Percentiles rank a stretch among this genome's conserved stretches.
Conservation (phyloP, 768 basidiomycete genomes). For the Hemileccinum rubropunctum region DNA sequence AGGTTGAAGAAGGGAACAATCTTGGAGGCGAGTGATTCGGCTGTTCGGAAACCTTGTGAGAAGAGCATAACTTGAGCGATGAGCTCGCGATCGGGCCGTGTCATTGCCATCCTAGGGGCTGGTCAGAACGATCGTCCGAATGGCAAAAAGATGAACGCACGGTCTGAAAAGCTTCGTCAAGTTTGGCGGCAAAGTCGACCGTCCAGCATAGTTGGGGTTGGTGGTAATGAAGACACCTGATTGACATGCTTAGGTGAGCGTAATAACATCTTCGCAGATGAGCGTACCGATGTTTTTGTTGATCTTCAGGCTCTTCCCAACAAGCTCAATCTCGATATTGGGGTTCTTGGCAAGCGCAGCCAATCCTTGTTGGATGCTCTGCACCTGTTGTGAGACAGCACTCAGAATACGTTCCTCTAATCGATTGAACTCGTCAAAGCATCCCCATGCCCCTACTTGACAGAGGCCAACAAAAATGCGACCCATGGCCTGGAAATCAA, state of each 20-base stretch:
- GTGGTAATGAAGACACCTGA: constrained; percentile 97
- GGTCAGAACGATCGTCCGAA: constrained; percentile 7
- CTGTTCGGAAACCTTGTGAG: constrained; percentile 98
- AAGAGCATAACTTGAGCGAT: constrained; percentile 99
- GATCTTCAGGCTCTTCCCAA: constrained; percentile 90
- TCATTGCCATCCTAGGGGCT: constrained; percentile 89
- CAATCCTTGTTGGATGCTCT: constrained; percentile 95
- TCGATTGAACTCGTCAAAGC: constrained; percentile 97
- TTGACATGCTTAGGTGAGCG: constrained; percentile 9
- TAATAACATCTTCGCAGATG: not conserved
- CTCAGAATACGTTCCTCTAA: constrained; percentile 96
- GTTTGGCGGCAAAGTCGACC: constrained; percentile 86
- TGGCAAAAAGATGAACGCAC: constrained; percentile 43
- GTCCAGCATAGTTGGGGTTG: constrained; percentile 98
- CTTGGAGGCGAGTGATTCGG: constrained; percentile 95
- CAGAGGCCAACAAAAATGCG: constrained; percentile 98
- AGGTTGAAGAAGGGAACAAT: constrained; percentile 99
- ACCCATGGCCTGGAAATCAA: constrained; percentile 99
- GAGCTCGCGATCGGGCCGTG: constrained; percentile 94
- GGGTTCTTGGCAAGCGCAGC: constrained; percentile 81
- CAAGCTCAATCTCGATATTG: constrained; percentile 88
- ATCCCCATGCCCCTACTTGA: constrained; percentile 99
- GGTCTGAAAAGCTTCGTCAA: constrained; percentile 91
- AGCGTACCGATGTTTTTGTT: constrained; percentile 85
- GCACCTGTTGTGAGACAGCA: constrained; percentile 98